These are phyloP conservation scores for Candida piceae DNA, from an alignment of 805 yeast species.

Conservation along the genomic window DNA sequence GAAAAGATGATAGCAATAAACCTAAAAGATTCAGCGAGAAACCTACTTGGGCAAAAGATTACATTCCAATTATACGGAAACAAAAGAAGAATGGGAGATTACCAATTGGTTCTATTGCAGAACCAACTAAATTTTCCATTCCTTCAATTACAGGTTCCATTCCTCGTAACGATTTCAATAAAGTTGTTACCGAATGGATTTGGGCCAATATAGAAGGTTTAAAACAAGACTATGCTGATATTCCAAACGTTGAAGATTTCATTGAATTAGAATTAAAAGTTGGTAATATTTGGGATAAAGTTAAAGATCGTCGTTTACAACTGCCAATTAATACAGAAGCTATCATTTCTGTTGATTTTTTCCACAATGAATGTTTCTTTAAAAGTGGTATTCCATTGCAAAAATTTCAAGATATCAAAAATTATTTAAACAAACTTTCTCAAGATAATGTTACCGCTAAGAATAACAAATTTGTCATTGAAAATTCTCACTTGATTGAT, in stretches of 20 bases:
- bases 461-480: conserved; percentile 46
- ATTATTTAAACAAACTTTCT: conserved; percentile 51
- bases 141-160: conserved; percentile 67
- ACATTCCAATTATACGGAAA: conserved; percentile 39
- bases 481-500: conserved; percentile 62
- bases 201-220: conserved; percentile 74
- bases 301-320: conserved; percentile 54
- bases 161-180: conserved; percentile 75
- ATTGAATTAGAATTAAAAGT: conserved; percentile 73
- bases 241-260: conserved; percentile 39
- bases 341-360: conserved; percentile 44
- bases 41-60: conserved; percentile 83
- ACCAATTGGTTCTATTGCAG: conserved; percentile 1
- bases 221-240: conserved; percentile 37
- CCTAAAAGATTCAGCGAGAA: conserved; percentile 60
- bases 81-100: conserved; percentile 3
- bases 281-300: conserved; percentile 65
- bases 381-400: conserved; percentile 62
- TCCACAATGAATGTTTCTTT: conserved; percentile 50
- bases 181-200: conserved; percentile 83
- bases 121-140: conserved; percentile 19
- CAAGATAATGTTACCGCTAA: conserved; percentile 16
- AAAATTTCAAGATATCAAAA: conserved; percentile 52
- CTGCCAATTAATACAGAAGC: conserved; percentile 69
- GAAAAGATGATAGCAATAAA: conserved; percentile 29